Percentiles rank a stretch among this genome's conserved stretches.
phyloP scores from a whole-genome alignment of 352 stramenopile species.

The Plasmopara muralis region DNA sequence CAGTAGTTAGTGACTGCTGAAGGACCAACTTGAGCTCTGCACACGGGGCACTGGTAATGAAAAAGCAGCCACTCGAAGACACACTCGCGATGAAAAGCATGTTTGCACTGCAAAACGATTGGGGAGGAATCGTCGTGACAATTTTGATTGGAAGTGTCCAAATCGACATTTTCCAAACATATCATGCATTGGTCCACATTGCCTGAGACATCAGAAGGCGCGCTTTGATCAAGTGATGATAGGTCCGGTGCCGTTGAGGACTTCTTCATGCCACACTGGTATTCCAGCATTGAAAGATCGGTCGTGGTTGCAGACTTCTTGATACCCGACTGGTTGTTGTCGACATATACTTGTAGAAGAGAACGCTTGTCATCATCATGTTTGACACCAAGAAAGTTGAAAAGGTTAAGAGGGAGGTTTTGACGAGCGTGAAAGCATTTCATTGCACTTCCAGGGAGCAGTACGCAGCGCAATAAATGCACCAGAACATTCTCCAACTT shows the following conservation, averaged over 20 bases:
- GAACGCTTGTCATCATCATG: slow-evolving; percentile 48
- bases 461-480: slow-evolving; percentile 50
- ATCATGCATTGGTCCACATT: slow-evolving; percentile 38
- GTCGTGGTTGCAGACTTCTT: slow-evolving; percentile 27
- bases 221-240: slow-evolving; percentile 19
- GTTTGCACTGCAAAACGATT: slow-evolving; percentile 49
- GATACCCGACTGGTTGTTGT: slow-evolving; percentile 35
- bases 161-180: slow-evolving; percentile 38
- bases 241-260: slow-evolving; percentile 22
- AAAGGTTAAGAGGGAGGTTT: slow-evolving; percentile 40
- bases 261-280: slow-evolving; percentile 24
- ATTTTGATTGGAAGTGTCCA: slow-evolving; percentile 14
- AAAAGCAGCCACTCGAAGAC: slow-evolving; percentile 71
- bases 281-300: slow-evolving; percentile 24
- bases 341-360: slow-evolving; percentile 59
- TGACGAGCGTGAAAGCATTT: slow-evolving; percentile 49
- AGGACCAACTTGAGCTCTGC: slow-evolving; percentile 41
- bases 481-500: slow-evolving; percentile 60
- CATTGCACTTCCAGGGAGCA: slow-evolving; percentile 66
- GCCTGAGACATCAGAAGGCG: slow-evolving; percentile 3
- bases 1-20: slow-evolving; percentile 27
- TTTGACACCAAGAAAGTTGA: slow-evolving; percentile 53
- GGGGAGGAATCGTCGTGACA: slow-evolving; percentile 16
- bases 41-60: slow-evolving; percentile 61
- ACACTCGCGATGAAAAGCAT: slow-evolving; percentile 64